phyloP scores from a whole-genome alignment of 257 asterid genomes.

The Linaria vulgaris region DNA sequence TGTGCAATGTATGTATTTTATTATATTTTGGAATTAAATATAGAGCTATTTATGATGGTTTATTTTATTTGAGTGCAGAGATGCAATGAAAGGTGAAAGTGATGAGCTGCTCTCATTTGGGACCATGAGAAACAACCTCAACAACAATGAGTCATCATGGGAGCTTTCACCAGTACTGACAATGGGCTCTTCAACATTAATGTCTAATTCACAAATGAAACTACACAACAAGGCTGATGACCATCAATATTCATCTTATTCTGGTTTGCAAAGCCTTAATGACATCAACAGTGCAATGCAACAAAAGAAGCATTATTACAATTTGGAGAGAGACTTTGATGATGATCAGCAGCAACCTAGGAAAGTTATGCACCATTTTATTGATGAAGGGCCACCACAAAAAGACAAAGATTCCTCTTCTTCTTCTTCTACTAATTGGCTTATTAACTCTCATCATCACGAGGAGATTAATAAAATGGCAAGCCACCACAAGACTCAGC shows the following conservation, averaged over 20 bases:
- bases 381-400: slow-evolving; percentile 71
- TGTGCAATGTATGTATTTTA: too few relatives aligned
- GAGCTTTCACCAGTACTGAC: slow-evolving; percentile 49
- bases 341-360: slow-evolving; percentile 58
- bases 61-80: slow-evolving; percentile 24
- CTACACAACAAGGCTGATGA: slow-evolving; percentile 28
- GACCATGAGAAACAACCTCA: slow-evolving; percentile 39
- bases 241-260: slow-evolving; percentile 28
- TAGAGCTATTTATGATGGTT: neutral
- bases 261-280: slow-evolving; percentile 28
- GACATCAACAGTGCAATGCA: slow-evolving; percentile 14
- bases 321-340: slow-evolving; percentile 29
- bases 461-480: slow-evolving; percentile 42
- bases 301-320: slow-evolving; percentile 29
- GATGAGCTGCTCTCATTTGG: slow-evolving; percentile 50
- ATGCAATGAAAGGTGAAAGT: slow-evolving; percentile 43
- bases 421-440: slow-evolving; percentile 17
- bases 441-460: neutral
- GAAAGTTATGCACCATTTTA: slow-evolving; percentile 91
- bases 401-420: slow-evolving; percentile 54
- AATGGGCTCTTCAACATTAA: slow-evolving; percentile 49
- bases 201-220: slow-evolving; percentile 48
- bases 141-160: slow-evolving; percentile 46
- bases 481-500: slow-evolving; percentile 47
- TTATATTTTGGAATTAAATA: too few relatives aligned